A percentile compares a stretch with the other conserved stretches of the same genome.
Evolutionary conservation across 2,329 filamentous ascomycete genomes (phyloP).

Genomic region (Dothidotthia symphoricarpi): DNA sequence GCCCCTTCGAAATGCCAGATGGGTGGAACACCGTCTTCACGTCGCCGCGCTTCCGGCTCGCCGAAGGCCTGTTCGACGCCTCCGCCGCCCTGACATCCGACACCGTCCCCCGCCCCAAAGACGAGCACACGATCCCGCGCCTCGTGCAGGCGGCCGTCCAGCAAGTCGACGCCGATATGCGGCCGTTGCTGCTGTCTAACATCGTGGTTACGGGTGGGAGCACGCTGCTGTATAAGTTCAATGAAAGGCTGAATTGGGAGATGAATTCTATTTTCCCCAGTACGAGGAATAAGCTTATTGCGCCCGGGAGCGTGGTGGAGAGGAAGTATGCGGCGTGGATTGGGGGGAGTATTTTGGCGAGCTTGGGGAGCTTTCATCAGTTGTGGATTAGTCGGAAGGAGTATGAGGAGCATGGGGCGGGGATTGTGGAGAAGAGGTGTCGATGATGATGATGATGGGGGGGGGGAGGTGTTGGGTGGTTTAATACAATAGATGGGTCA

Average conservation of each 20-base stretch:
- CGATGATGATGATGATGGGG: conserved; percentile 55
- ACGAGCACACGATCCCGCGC: conserved; percentile 77
- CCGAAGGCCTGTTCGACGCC: conserved; percentile 89
- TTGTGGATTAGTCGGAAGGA: conserved; percentile 99
- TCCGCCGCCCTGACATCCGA: conserved; percentile 63
- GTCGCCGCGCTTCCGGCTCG: conserved; percentile 78
- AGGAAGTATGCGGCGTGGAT: conserved; percentile 93
- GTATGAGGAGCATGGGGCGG: conserved; percentile 89
- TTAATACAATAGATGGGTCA: no score
- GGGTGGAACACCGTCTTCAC: conserved; percentile 96
- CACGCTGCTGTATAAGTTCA: conserved; percentile 85
- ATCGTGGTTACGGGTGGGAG: conserved; percentile 90
- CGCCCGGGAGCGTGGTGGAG: conserved; percentile 82
- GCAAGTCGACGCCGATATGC: conserved; percentile 83
- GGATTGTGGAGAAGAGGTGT: conserved; percentile 93
- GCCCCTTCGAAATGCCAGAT: conserved; percentile 95
- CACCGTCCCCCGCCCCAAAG: conserved; percentile 57
- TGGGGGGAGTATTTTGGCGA: conserved; percentile 91
- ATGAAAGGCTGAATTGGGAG: conserved; percentile 83
- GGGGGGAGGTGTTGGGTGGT: no score
- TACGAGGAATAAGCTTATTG: conserved; percentile 82
- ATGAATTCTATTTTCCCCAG: conserved; percentile 78
- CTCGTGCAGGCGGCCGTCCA: conserved; percentile 75
- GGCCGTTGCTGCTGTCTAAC: conserved; percentile 78
- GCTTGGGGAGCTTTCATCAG: conserved; percentile 96